Base-by-base conservation (phyloP, 192 early-diverging fungal species). In the Phlyctochytrium bullatum region DNA sequence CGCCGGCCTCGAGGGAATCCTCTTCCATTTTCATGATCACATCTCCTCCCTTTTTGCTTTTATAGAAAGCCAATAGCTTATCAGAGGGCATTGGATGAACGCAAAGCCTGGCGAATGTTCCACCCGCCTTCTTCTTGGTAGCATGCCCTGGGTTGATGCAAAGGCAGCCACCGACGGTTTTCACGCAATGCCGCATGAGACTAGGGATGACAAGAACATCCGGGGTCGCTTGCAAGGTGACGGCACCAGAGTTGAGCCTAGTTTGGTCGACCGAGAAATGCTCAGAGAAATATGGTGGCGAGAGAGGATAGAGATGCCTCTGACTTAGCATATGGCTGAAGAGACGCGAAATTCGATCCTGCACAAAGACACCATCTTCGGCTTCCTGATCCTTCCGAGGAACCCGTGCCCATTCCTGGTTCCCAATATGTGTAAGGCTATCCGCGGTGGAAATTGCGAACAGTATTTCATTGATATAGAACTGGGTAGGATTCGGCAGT, bases 271-370 rank as follows among this genome's bases (percentile, higher is more conserved):
- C 40, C 1, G 67, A 36, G 50, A 71, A 76, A 1, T 69, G 69
- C 36, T 66, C 73, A 36, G 60, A 69, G 40, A 34, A 62, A 3
- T 69, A 59, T 34, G 86, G 84, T 2, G 93, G 91, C 34, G 88
- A 89, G 12, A 96, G 78, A n/a, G 97, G 94, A 62, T 95, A 95
- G 36, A 97, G 85, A 60, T 82, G 82, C 40, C 91, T 85, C 74
- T 96, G 94, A 59, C 88, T 81, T 14, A 97, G 62, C 54, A 96
- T 68, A 61, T 97, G 90, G 59, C 81, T 76, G 29, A 90, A 86
- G 20, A 94, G 76, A 24, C 90, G 83, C 6, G 82, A 77, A 61
- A 94, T 73, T 10, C 88, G 86, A 73, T 94, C 92, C 3, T 57
- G 63, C 25, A 65, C 74, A 36, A 86, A 0, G n/a, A 34, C 32